These are phyloP conservation scores for Suhomyces coccinellae DNA, from an alignment of 1,139 yeast species.

Conservation along the genomic window DNA sequence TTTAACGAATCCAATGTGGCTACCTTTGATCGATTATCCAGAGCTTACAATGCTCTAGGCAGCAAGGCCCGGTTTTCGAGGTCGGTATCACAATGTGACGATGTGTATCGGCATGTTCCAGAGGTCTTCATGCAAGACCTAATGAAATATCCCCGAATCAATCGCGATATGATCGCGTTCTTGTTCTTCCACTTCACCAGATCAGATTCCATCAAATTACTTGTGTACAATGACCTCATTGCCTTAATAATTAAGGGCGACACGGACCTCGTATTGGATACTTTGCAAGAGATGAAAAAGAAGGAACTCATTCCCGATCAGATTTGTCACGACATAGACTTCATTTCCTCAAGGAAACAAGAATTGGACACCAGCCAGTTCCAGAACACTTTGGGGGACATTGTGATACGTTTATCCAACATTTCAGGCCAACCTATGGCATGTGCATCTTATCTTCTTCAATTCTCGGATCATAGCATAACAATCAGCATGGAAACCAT, in stretches of 20 bases:
- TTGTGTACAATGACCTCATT: slow-evolving; percentile 22
- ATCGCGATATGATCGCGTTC: slow-evolving; percentile 20
- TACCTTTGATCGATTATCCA: slow-evolving; percentile 18
- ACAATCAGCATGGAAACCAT: slow-evolving; percentile 6
- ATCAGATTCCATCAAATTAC: slow-evolving; percentile 23
- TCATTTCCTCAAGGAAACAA: neutral
- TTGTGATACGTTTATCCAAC: slow-evolving; percentile 12
- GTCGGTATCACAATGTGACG: slow-evolving; percentile 19
- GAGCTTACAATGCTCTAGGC: slow-evolving; percentile 18
- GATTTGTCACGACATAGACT: neutral
- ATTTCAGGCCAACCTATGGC: slow-evolving; percentile 26
- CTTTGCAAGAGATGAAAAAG: slow-evolving; percentile 9
- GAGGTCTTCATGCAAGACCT: slow-evolving; percentile 23
- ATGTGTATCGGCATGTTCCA: slow-evolving; percentile 14
- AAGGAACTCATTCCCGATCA: neutral
- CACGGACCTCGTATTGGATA: slow-evolving; percentile 6
- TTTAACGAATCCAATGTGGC: slow-evolving; percentile 1
- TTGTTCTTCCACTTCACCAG: slow-evolving; percentile 16
- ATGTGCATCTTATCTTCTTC: slow-evolving; percentile 21
- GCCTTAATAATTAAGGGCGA: slow-evolving; percentile 15
- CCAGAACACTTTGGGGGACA: slow-evolving; percentile 2
- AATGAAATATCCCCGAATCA: slow-evolving; percentile 20
- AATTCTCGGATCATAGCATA: slow-evolving; percentile 5
- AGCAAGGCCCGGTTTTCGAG: slow-evolving; percentile 16
- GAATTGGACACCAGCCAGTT: neutral